Base-by-base conservation (phyloP, 768 basidiomycete genomes). In the Kwoniella heveanensis region DNA sequence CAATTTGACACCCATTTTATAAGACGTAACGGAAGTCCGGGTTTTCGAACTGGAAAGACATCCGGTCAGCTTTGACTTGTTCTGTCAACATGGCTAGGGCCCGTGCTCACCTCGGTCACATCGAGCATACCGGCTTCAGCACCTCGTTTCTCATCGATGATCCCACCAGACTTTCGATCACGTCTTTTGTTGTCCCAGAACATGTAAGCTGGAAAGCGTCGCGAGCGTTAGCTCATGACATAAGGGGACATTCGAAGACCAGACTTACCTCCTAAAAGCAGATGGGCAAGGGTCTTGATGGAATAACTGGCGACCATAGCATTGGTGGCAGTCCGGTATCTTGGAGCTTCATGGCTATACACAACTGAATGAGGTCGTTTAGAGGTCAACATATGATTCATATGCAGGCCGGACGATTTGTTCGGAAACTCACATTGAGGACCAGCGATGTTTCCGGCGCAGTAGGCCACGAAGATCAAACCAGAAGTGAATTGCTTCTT, bases 181-280 rank as follows among this genome's bases (percentile, higher is more conserved):
- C 79, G 69, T 54, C 70, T 29, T 1, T 68, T 62, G 60, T 80
- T 80, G n/a, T 70, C 73, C 73, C 71, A 73, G 65, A 64, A 73
- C 80, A 80, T 80, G 61, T 80, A 80, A 19, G 39, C 39, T 44
- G 39, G n/a, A n/a, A n/a, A n/a, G n/a, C n/a, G n/a, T n/a, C n/a
- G n/a, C n/a, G 39, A 44, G 39, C 8, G 15, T 44, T 17, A 44
- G 39, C n/a, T n/a, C 39, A 9, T 44, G 32, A 36, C 32, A 6
- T 36, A n/a, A n/a, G n/a, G n/a, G n/a, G n/a, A n/a, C n/a, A n/a
- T n/a, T n/a, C n/a, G n/a, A n/a, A n/a, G n/a, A n/a, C n/a, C n/a
- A n/a, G n/a, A 32, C 32, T 5, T 13, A 32, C 32, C 4, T 32
- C 72, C 77, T 29, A 80, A 69, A 15, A 71, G n/a, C 13, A 78